A percentile compares a stretch with the other conserved stretches of the same genome.
Evolutionary conservation across 225 moss, liverwort and hornwort species (phyloP).

Genomic region (Physcomitrium patens): DNA sequence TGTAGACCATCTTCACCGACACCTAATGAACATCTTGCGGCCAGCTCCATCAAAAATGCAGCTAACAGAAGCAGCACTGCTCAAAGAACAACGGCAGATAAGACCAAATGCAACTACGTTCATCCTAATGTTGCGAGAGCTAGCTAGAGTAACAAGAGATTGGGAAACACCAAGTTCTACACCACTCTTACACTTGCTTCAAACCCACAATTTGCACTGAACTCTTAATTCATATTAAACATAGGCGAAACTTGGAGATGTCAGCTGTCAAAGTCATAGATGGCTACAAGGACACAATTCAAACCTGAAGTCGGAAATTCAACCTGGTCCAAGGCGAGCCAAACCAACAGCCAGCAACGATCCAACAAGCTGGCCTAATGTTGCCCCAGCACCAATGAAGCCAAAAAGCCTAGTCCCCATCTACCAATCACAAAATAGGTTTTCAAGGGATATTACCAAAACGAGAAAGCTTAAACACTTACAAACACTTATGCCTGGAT

Average conservation of each 20-base stretch:
- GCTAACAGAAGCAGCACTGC: slow-evolving; percentile 60
- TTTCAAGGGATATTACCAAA: slow-evolving; percentile 17
- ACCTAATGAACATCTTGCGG: slow-evolving; percentile 58
- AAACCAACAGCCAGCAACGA: slow-evolving; percentile 66
- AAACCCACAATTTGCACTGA: slow-evolving; percentile 2
- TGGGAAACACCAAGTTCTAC: slow-evolving; percentile 18
- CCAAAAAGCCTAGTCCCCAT: slow-evolving; percentile 70
- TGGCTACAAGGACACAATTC: slow-evolving; percentile 42
- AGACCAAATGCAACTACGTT: slow-evolving; percentile 16
- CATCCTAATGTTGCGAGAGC: slow-evolving; percentile 4
- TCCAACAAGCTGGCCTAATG: slow-evolving; percentile 70
- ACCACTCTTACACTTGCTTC: slow-evolving; percentile 5
- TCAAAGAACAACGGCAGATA: slow-evolving; percentile 30
- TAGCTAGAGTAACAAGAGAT: slow-evolving; percentile 12
- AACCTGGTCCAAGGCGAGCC: slow-evolving; percentile 77
- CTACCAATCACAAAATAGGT: slow-evolving; percentile 35
- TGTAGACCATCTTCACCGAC: slow-evolving; percentile 56
- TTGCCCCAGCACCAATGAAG: slow-evolving; percentile 71
- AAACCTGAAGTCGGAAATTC: slow-evolving; percentile 53
- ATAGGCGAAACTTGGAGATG: not conserved
- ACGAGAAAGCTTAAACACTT: slow-evolving; percentile 9
- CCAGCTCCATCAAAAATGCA: slow-evolving; percentile 68
- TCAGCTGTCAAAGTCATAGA: slow-evolving; percentile 19
- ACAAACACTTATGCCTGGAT: not conserved
- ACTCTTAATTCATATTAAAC: not conserved